Conservation (phyloP, 352 stramenopile species). For the Phytophthora rubi region DNA sequence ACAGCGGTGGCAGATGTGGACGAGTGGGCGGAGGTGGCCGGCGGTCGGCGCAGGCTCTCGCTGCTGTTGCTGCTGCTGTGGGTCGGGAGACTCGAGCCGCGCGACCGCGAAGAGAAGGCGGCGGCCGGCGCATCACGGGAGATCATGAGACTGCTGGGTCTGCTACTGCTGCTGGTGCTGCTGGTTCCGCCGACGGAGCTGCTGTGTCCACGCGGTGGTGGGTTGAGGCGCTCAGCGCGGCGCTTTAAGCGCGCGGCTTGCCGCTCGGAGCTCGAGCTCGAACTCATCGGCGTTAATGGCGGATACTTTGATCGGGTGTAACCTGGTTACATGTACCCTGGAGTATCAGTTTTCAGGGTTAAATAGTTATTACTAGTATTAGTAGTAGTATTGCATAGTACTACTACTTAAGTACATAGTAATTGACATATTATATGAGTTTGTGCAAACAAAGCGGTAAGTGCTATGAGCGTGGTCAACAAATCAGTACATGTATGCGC, state of each 20-base stretch:
- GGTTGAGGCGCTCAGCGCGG: slow-evolving; percentile 39
- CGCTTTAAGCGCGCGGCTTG: slow-evolving; percentile 52
- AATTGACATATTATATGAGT: no score
- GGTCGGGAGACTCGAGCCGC: slow-evolving; percentile 17
- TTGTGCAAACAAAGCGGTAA: no score
- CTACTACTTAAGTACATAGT: no score
- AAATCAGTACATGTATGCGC: no score
- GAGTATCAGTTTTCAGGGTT: no score
- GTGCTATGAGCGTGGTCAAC: no score
- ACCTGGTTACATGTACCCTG: no score
- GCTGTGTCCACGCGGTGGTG: slow-evolving; percentile 20
- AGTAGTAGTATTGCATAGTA: no score
- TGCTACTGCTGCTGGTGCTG: slow-evolving; percentile 11
- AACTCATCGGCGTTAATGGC: slow-evolving; percentile 23
- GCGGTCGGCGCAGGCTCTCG: slow-evolving; percentile 13
- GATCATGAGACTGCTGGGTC: neutral
- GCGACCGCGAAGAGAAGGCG: slow-evolving; percentile 11
- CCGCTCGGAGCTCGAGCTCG: slow-evolving; percentile 23
- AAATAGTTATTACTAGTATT: no score
- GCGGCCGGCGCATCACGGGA: slow-evolving; percentile 6
- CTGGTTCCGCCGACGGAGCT: slow-evolving; percentile 20
- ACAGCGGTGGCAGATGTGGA: slow-evolving; percentile 37
- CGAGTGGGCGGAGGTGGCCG: slow-evolving; percentile 9
- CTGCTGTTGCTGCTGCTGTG: neutral
- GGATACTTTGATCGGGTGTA: no score